Base-by-base conservation (phyloP, 2,329 filamentous ascomycete species). In the Pseudogymnoascus sp. region DNA sequence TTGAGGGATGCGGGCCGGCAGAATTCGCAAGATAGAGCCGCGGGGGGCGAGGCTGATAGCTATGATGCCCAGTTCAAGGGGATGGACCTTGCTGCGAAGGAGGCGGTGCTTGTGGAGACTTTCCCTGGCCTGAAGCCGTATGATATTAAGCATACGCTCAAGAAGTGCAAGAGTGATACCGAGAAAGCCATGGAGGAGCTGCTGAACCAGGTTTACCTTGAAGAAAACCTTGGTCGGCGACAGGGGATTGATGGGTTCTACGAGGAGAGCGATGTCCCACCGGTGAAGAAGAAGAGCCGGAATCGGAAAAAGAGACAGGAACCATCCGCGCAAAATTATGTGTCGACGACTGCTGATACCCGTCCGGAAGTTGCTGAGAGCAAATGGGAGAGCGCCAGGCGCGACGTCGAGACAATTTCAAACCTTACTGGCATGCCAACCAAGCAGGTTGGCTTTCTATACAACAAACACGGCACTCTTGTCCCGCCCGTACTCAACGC, bases 181-280 rank as follows among this genome's bases (percentile, higher is more conserved):
- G 84, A 87, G 64, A 79, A 80, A 12, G 85, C 91, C 1, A 86
- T 96, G 66, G 91, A 96, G 69, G 86, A 91, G 64, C 78, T 97
- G 11, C 81, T 97, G 34, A 96, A 89, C 67, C 80, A 91, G 12
- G 85, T 89, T 18, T 91, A 88, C 70, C 86, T 97, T 3, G 85
- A 91, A 64, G 85, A 91, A 63, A 82, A 80, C 0, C 83, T 83
- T 0, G 79, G 84, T 62, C 78, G 82, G 1, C 78, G 81, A 1
- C 93, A 89, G 72, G 90, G 92, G 0, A 79, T 97, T n/a, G 91
- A 97, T 64, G 91, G 84, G 0, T 96, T 96, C 72, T 86, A 84
- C 25, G 25, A 28, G 21, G 80, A 84, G 40, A 81, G 81, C 0
- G 81, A 85, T 14, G 75, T 16, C 65, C 14, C 65, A 63, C 59